phyloP scores from a whole-genome alignment of 495 filamentous ascomycete species.

The Neohortaea acidophila region DNA sequence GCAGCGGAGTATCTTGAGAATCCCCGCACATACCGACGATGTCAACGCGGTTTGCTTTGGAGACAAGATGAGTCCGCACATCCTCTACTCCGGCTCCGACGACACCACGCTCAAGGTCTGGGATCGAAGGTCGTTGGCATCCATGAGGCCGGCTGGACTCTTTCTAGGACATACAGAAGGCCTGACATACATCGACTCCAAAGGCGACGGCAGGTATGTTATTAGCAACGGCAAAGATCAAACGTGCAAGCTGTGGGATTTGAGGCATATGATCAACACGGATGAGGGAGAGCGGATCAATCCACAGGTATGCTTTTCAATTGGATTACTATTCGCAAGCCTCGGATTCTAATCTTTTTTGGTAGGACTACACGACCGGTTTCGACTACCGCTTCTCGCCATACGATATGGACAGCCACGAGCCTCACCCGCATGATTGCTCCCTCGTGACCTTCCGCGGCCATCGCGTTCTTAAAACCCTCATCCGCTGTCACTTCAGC shows the following conservation, averaged over 20 bases:
- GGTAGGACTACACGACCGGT: conserved; percentile 38
- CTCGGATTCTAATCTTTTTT: conserved; percentile 21
- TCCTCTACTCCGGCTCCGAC: conserved; percentile 92
- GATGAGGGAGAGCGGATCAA: conserved; percentile 43
- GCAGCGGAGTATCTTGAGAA: conserved; percentile 52
- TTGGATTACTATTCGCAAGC: neutral
- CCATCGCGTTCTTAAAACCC: conserved; percentile 70
- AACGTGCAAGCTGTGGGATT: conserved; percentile 94
- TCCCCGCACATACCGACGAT: conserved; percentile 68
- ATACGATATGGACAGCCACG: conserved; percentile 54
- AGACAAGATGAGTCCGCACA: conserved; percentile 76
- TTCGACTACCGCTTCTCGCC: conserved; percentile 78
- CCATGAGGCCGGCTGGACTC: conserved; percentile 73
- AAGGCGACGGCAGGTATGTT: conserved; percentile 89
- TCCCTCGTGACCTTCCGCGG: conserved; percentile 87
- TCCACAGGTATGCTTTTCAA: conserved; percentile 15
- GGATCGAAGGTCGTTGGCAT: conserved; percentile 83
- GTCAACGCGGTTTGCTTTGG: conserved; percentile 97
- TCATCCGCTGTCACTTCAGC: conserved; percentile 93
- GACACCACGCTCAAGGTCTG: conserved; percentile 90
- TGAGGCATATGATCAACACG: conserved; percentile 66
- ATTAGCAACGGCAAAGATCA: conserved; percentile 93
- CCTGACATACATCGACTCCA: conserved; percentile 88
- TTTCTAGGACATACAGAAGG: conserved; percentile 93
- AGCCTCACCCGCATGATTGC: conserved; percentile 71